Evolutionary conservation across 1,284 basidiomycete genomes (phyloP).

Genomic region (Ustilago tritici): DNA sequence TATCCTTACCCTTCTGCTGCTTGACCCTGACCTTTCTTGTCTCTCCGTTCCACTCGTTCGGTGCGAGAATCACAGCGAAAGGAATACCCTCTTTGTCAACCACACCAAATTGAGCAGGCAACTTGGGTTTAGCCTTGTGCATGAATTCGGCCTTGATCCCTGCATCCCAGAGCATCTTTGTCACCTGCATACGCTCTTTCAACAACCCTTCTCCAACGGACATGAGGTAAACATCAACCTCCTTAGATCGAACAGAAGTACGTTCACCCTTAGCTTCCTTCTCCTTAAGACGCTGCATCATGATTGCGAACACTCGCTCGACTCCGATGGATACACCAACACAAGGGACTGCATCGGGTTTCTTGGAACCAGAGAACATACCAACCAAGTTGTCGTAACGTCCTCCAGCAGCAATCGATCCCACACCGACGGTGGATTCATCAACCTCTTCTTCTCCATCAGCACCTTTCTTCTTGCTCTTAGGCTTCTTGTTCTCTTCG

Average conservation of each 20-base stretch:
- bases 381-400: slow-evolving; percentile 97
- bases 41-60: slow-evolving; percentile 80
- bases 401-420: slow-evolving; percentile 96
- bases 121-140: slow-evolving; percentile 85
- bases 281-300: slow-evolving; percentile 86
- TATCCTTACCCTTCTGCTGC: slow-evolving; percentile 83
- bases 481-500: slow-evolving; percentile 72
- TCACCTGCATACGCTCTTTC: slow-evolving; percentile 85
- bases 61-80: slow-evolving; percentile 89
- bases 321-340: slow-evolving; percentile 93
- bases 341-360: slow-evolving; percentile 85
- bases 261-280: slow-evolving; percentile 71
- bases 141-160: slow-evolving; percentile 96
- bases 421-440: slow-evolving; percentile 92
- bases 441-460: slow-evolving; percentile 82
- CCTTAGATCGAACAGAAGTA: slow-evolving; percentile 80
- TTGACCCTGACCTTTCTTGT: slow-evolving; percentile 80
- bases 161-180: slow-evolving; percentile 83
- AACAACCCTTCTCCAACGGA: slow-evolving; percentile 90
- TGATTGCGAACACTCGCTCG: slow-evolving; percentile 93
- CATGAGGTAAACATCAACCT: slow-evolving; percentile 94
- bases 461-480: slow-evolving; percentile 71
- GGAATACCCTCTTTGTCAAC: slow-evolving; percentile 93
- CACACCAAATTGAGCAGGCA: slow-evolving; percentile 82
- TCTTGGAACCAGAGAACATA: slow-evolving; percentile 82